These are phyloP conservation scores for Phialophora verrucosa DNA, from an alignment of 2,329 filamentous ascomycete species.

Conservation along the genomic window DNA sequence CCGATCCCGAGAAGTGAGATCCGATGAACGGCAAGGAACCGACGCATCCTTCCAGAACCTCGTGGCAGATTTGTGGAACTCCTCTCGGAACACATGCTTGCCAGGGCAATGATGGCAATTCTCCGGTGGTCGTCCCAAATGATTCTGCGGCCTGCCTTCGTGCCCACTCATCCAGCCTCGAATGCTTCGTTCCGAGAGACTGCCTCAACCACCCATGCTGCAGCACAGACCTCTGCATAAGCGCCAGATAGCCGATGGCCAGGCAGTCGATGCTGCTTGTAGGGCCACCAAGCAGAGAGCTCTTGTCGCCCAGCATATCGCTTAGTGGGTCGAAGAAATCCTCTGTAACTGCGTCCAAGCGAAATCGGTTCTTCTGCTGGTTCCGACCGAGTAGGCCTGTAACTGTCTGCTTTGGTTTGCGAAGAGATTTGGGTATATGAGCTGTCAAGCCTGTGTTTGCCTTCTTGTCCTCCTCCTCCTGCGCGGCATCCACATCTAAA, in stretches of 20 bases:
- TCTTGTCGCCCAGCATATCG: conserved; percentile 62
- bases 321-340: conserved; percentile 75
- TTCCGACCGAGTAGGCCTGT: conserved; percentile 67
- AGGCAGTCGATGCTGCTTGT: conserved; percentile 77
- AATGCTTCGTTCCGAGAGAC: conserved; percentile 59
- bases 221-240: conserved; percentile 70
- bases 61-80: conserved; percentile 21
- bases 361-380: conserved; percentile 74
- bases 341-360: conserved; percentile 72
- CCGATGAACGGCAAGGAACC: conserved; percentile 28
- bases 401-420: conserved; percentile 64
- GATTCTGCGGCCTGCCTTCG: conserved; percentile 47
- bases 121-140: conserved; percentile 46
- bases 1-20: conserved; percentile 20
- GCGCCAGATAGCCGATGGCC: conserved; percentile 75
- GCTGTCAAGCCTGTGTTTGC: conserved; percentile 44
- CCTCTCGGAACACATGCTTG: conserved; percentile 26
- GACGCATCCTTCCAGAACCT: conserved; percentile 27
- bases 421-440: conserved; percentile 55
- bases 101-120: conserved; percentile 32
- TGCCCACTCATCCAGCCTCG: conserved; percentile 53
- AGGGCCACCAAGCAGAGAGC: conserved; percentile 58
- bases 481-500: conserved; percentile 64
- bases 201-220: conserved; percentile 68
- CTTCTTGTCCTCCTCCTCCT: conserved; percentile 49